Conservation (phyloP, 257 asterid species). For the Solanum arcanum region DNA sequence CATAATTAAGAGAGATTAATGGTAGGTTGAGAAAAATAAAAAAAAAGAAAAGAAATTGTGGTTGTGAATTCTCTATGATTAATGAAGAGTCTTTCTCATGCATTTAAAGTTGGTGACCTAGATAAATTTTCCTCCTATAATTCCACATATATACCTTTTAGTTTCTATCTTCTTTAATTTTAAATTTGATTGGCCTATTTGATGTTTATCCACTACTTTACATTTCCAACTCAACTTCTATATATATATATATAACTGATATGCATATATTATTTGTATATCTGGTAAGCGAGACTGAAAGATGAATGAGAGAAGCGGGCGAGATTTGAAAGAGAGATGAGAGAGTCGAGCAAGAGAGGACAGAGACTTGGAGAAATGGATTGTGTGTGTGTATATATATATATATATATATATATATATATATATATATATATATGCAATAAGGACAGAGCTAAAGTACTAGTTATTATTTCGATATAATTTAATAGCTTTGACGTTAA, state of each 20-base stretch:
- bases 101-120: not conserved
- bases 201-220: not conserved
- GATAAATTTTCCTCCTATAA: not conserved
- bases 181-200: not conserved
- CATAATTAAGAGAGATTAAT: not conserved
- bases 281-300: too few species aligned
- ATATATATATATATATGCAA: too few species aligned
- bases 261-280: too few species aligned
- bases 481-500: not conserved
- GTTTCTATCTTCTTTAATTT: not conserved
- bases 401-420: too few species aligned
- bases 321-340: too few species aligned
- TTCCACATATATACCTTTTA: not conserved
- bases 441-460: not conserved
- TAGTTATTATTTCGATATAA: not conserved
- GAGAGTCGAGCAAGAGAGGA: too few species aligned
- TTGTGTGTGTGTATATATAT: too few species aligned
- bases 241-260: too few species aligned
- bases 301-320: too few species aligned
- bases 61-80: conserved; percentile 6
- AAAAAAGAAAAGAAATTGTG: not conserved
- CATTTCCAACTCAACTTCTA: not conserved
- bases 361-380: too few species aligned
- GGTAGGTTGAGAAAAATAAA: not conserved
- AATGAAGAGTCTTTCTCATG: conserved; percentile 9